phyloP scores from a whole-genome alignment of 108 stramenopile species.

The Chaetoceros tenuissimus region DNA sequence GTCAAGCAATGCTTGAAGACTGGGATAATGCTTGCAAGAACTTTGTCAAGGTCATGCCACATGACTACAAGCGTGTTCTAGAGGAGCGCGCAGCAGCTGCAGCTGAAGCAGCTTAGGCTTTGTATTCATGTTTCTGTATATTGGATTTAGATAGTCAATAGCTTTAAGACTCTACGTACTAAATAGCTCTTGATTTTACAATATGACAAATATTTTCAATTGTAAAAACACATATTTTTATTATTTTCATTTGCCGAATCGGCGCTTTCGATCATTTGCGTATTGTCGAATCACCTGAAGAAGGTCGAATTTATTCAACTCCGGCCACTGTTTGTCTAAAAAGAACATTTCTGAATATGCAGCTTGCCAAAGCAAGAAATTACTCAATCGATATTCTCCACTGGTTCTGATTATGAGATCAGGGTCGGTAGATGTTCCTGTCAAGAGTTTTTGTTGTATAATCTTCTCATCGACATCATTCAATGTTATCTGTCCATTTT shows the following conservation, averaged over 20 bases:
- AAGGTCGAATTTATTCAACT: constrained; percentile 51
- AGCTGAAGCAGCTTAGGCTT: constrained; percentile 32
- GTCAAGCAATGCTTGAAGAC: constrained; percentile 78
- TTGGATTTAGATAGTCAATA: no score
- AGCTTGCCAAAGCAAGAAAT: constrained; percentile 92
- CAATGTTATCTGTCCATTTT: constrained; percentile 27
- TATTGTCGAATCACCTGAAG: constrained; percentile 34
- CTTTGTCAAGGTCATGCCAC: constrained; percentile 94
- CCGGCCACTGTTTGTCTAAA: constrained; percentile 91
- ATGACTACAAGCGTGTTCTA: constrained; percentile 93
- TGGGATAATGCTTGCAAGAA: constrained; percentile 69
- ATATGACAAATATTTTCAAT: no score
- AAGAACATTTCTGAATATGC: constrained; percentile 96
- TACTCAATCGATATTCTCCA: constrained; percentile 90
- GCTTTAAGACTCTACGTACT: no score
- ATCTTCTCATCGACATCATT: constrained; percentile 43
- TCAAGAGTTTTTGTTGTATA: constrained; percentile 40
- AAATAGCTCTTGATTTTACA: no score
- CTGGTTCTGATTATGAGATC: constrained; percentile 92
- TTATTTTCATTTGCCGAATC: constrained; percentile 80
- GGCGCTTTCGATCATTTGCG: constrained; percentile 56
- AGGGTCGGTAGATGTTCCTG: constrained; percentile 56
- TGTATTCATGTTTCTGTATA: no score
- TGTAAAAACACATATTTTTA: no score
- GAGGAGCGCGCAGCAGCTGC: constrained; percentile 50